Evolutionary conservation across 345 rosid genomes (phyloP).

Genomic region (Brassica rapa): DNA sequence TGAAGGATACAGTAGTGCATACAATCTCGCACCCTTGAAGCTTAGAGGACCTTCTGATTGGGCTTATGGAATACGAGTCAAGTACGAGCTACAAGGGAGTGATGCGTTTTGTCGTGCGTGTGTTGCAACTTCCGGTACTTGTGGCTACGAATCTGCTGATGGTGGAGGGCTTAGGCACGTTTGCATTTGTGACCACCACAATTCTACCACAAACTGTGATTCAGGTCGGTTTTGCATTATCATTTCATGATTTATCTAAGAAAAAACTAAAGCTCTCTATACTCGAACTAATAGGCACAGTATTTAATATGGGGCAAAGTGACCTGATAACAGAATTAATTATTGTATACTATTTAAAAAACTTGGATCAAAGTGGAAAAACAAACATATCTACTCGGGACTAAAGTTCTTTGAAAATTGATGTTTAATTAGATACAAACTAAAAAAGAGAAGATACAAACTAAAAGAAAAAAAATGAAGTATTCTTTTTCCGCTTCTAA

Average conservation of each 20-base stretch:
- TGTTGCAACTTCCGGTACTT: slow-evolving; percentile 80
- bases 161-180: slow-evolving; percentile 67
- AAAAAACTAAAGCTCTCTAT: background rate
- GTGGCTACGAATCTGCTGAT: slow-evolving; percentile 59
- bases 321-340: background rate
- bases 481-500: too few relatives aligned
- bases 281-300: background rate
- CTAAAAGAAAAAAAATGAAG: too few relatives aligned
- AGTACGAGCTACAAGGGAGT: slow-evolving; percentile 69
- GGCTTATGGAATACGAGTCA: slow-evolving; percentile 79
- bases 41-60: slow-evolving; percentile 55
- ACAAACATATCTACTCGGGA: background rate
- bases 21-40: slow-evolving; percentile 68
- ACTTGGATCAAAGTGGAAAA: background rate
- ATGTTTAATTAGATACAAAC: background rate
- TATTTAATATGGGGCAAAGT: background rate
- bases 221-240: slow-evolving; percentile 45
- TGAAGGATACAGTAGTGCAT: slow-evolving; percentile 86
- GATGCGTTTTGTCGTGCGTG: slow-evolving; percentile 77
- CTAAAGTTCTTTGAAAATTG: background rate
- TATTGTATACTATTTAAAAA: background rate
- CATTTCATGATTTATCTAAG: background rate
- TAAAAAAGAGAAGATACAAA: too few relatives aligned
- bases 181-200: slow-evolving; percentile 68
- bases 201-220: slow-evolving; percentile 86